Percentiles rank a stretch among this genome's conserved stretches.
Conservation (phyloP, 176 grass and related monocot species). For the Bolboschoenus planiculmis region DNA sequence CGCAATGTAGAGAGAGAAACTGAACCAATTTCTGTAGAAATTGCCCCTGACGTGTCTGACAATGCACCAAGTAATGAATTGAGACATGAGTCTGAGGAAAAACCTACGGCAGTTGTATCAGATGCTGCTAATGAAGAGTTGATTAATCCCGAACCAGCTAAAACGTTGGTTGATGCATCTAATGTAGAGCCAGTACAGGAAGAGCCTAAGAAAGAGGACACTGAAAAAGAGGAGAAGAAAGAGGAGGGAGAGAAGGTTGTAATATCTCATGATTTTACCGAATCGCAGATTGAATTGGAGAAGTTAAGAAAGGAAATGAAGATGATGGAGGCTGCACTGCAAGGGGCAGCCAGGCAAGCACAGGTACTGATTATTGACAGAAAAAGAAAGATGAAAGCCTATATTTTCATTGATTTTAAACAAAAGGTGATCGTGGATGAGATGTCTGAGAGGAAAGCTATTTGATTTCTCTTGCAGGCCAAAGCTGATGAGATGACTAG, state of each 20-base stretch:
- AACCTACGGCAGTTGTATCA: constrained; percentile 15
- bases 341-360: constrained; percentile 98
- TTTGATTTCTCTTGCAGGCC: constrained; percentile 44
- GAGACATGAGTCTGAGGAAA: constrained; percentile 27
- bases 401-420: constrained; percentile 2
- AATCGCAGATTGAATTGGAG: constrained; percentile 48
- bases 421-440: neutral
- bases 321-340: constrained; percentile 99
- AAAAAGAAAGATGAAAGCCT: constrained; percentile 10
- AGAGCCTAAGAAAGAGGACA: constrained; percentile 25
- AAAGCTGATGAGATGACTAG: constrained; percentile 97
- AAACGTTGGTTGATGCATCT: constrained; percentile 25
- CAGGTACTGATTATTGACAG: constrained; percentile 54
- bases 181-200: constrained; percentile 23
- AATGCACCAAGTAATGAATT: constrained; percentile 26
- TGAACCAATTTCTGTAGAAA: constrained; percentile 29
- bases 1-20: constrained; percentile 14
- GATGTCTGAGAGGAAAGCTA: neutral
- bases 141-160: constrained; percentile 24
- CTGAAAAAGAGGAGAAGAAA: constrained; percentile 36
- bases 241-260: constrained; percentile 23
- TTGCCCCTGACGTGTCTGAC: constrained; percentile 25
- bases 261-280: constrained; percentile 32
- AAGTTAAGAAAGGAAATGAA: constrained; percentile 85
- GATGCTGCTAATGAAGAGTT: constrained; percentile 22